phyloP scores from a whole-genome alignment of 345 rosid species.

The Syzygium aromaticum region DNA sequence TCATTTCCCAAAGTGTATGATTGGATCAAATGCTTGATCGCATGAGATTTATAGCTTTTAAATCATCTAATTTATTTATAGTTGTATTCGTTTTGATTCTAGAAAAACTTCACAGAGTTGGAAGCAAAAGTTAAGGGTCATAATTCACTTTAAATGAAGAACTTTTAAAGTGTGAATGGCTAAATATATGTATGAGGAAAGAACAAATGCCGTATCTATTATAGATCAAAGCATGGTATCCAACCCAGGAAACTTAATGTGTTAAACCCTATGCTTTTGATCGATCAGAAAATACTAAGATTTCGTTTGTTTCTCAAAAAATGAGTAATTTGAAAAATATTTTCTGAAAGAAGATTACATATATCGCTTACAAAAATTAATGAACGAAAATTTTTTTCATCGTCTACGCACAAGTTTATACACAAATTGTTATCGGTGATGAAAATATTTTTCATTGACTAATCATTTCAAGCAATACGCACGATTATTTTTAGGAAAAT shows the following conservation, averaged over 20 bases:
- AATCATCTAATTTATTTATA: background rate
- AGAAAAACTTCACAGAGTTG: background rate
- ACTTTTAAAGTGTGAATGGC: background rate
- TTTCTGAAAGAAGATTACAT: background rate
- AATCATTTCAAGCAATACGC: background rate
- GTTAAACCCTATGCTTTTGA: background rate
- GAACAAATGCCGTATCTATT: background rate
- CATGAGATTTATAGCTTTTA: background rate
- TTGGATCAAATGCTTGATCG: background rate
- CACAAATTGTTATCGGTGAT: background rate
- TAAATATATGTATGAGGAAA: background rate
- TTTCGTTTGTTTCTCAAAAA: background rate
- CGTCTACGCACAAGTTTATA: too few species aligned
- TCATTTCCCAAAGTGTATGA: background rate
- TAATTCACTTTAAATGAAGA: background rate
- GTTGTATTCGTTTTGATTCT: background rate
- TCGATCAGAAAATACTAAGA: background rate
- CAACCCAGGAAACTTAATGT: background rate
- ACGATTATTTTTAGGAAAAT: accelerated
- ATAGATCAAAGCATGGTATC: background rate
- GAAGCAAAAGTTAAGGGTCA: background rate
- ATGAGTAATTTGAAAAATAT: background rate
- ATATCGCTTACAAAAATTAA: background rate
- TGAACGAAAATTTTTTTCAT: background rate
- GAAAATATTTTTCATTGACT: background rate